Evolutionary conservation across 306 rosid genomes (phyloP), one percentile per base, ranked within the genome.

Genomic region (Pterocarpus santalinus): DNA sequence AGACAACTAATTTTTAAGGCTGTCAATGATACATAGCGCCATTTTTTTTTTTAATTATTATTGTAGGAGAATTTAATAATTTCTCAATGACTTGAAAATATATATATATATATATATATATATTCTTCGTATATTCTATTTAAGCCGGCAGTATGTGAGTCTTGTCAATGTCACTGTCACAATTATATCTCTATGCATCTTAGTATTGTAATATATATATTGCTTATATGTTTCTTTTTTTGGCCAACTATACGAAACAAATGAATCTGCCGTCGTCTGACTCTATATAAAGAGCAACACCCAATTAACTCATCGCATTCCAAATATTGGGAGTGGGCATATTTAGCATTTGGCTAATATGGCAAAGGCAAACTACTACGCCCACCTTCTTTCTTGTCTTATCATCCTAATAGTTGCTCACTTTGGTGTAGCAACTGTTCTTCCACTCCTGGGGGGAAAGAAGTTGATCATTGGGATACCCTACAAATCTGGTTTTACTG

Each of bases 341-440:
- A 62, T 13, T 34, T 33, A 62, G 41, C 17, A 33, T 62, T 62
- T 0, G 68, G 22, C 9, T 33, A 38, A 43, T 43, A 71, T 72
- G 77, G 77, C 17, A 55, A 72, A 55, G 15, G 10, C 17, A 17
- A 73, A 5, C 11, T 43, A 56, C 2, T 57, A 15, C 36, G 14
- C 3, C 5, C 56, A 16, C 66, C 53, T 17, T 73, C 9, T 73
- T 73, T 73, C 51, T 72, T 72, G n/a, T 72, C 4, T 72, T 53
- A 11, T 53, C 65, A 34, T 55, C 34, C 63, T 68, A 30, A n/a
- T 57, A 39, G 14, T 43, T 28, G 68, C 58, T 43, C 41, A 69
- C 68, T 28, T 43, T 43, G 47, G 47, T 1, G 53, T 32, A 6
- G 56, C n/a, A 0, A 66, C 16, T 52, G 73, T 35, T 77, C 55